These are phyloP conservation scores for Talaromyces islandicus DNA, from an alignment of 2,329 filamentous ascomycete species.

Conservation along the genomic window DNA sequence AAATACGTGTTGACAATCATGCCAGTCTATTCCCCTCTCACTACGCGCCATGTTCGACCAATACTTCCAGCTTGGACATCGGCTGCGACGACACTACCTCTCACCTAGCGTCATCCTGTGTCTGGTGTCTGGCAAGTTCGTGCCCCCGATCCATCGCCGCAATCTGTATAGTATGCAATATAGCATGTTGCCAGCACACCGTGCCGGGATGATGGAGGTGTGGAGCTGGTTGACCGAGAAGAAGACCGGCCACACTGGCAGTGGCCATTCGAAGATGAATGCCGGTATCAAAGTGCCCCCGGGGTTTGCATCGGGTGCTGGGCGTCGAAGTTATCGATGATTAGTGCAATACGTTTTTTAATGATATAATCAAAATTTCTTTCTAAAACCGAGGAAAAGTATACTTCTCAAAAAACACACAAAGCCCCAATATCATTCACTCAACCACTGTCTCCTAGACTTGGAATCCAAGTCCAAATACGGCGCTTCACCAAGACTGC, in stretches of 20 bases:
- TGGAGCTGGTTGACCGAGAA: slow-evolving; percentile 66
- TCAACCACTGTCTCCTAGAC: not conserved
- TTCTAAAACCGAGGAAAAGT: too few relatives aligned
- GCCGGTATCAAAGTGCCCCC: slow-evolving; percentile 5
- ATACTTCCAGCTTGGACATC: slow-evolving; percentile 89
- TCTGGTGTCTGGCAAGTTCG: slow-evolving; percentile 82
- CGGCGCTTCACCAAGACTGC: slow-evolving; percentile 27
- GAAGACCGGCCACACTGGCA: slow-evolving; percentile 17
- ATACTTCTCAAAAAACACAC: not conserved
- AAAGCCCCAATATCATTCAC: not conserved
- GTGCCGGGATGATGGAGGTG: slow-evolving; percentile 76
- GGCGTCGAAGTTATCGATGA: slow-evolving; percentile 7
- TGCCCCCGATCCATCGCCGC: slow-evolving; percentile 89
- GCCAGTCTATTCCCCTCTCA: slow-evolving; percentile 76
- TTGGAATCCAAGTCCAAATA: slow-evolving; percentile 27
- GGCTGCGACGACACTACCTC: slow-evolving; percentile 91
- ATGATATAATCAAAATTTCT: not conserved
- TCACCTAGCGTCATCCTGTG: slow-evolving; percentile 82
- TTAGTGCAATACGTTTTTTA: not conserved
- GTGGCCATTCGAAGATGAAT: not conserved
- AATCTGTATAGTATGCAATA: slow-evolving; percentile 96
- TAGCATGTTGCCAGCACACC: slow-evolving; percentile 83
- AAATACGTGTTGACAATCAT: not conserved
- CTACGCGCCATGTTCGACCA: slow-evolving; percentile 95
- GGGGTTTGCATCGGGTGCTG: slow-evolving; percentile 5